Percentiles rank a stretch among this genome's conserved stretches.
Evolutionary conservation across 1,284 basidiomycete species (phyloP).

Genomic region (Apiotrichum laibachii): DNA sequence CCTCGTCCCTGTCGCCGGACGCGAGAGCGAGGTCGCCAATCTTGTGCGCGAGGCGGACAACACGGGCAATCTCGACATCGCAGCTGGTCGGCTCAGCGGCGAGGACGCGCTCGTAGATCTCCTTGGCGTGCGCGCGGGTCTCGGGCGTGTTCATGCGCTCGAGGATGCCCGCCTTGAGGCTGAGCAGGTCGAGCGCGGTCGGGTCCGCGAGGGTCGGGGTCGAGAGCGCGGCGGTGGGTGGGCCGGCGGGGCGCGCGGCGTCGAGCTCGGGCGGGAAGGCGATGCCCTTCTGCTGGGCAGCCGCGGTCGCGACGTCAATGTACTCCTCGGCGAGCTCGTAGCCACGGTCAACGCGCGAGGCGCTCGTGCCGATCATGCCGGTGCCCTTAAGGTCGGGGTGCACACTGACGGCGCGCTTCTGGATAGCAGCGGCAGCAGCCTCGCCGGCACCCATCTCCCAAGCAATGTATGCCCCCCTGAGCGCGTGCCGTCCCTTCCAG

Average conservation of each 20-base stretch:
- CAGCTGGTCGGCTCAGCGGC: conserved; percentile 6
- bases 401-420: conserved; percentile 17
- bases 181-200: conserved; percentile 59
- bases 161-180: conserved; percentile 63
- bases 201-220: conserved; percentile 12
- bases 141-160: conserved; percentile 65
- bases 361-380: conserved; percentile 37
- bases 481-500: conserved; percentile 62
- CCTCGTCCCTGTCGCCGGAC: conserved; percentile 33
- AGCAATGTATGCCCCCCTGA: conserved; percentile 74
- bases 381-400: conserved; percentile 31
- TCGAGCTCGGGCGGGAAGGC: conserved; percentile 40
- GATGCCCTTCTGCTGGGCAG: conserved; percentile 36
- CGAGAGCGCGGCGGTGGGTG: conserved; percentile 1
- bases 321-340: conserved; percentile 49
- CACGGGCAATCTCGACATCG: conserved; percentile 21
- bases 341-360: conserved; percentile 37
- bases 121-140: conserved; percentile 60
- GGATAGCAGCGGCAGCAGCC: conserved; percentile 29
- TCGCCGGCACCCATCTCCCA: conserved; percentile 67
- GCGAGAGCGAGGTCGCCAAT: conserved; percentile 42
- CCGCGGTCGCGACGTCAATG: conserved; percentile 36
- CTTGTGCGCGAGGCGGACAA: conserved; percentile 44
- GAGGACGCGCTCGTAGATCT: conserved; percentile 62
- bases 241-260: conserved; percentile 18